Conservation (phyloP, 495 filamentous ascomycete species). For the Neurospora intermedia region DNA sequence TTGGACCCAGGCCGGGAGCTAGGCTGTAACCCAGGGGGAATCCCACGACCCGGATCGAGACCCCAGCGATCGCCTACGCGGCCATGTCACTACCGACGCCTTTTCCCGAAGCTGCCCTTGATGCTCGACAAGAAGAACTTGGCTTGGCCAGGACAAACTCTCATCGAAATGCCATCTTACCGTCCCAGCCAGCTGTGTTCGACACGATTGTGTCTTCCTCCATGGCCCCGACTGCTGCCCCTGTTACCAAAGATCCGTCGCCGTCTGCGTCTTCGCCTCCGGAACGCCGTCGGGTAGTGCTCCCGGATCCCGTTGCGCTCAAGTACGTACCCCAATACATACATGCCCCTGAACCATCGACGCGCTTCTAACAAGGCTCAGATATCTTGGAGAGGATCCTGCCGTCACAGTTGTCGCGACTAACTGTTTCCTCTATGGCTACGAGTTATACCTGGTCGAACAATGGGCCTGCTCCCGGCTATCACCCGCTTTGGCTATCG, state of each 20-base stretch:
- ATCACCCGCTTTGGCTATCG: slow-evolving; percentile 85
- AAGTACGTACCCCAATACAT: slow-evolving; percentile 24
- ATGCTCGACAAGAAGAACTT: slow-evolving; percentile 23
- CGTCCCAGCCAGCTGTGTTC: slow-evolving; percentile 3
- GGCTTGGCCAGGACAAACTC: slow-evolving; percentile 17
- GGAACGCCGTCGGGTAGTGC: slow-evolving; percentile 44
- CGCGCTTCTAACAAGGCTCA: slow-evolving; percentile 9
- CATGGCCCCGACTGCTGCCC: slow-evolving; percentile 5
- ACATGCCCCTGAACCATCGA: not conserved
- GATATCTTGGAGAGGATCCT: slow-evolving; percentile 83
- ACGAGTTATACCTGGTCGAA: slow-evolving; percentile 90
- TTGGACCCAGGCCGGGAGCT: not conserved
- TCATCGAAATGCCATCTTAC: slow-evolving; percentile 7
- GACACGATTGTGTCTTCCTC: slow-evolving; percentile 2
- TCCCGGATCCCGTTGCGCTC: slow-evolving; percentile 66
- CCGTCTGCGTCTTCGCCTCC: slow-evolving; percentile 8
- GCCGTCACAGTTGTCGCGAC: slow-evolving; percentile 66
- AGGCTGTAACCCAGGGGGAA: not conserved
- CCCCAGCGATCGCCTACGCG: not conserved
- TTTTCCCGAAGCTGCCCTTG: slow-evolving; percentile 16
- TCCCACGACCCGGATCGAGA: not conserved
- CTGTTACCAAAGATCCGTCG: slow-evolving; percentile 1
- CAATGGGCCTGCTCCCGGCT: slow-evolving; percentile 93
- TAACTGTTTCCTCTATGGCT: slow-evolving; percentile 59
- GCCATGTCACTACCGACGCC: slow-evolving; percentile 19